Evolutionary conservation across 2,329 filamentous ascomycete species (phyloP).

Genomic region (Colletotrichum viniferum): DNA sequence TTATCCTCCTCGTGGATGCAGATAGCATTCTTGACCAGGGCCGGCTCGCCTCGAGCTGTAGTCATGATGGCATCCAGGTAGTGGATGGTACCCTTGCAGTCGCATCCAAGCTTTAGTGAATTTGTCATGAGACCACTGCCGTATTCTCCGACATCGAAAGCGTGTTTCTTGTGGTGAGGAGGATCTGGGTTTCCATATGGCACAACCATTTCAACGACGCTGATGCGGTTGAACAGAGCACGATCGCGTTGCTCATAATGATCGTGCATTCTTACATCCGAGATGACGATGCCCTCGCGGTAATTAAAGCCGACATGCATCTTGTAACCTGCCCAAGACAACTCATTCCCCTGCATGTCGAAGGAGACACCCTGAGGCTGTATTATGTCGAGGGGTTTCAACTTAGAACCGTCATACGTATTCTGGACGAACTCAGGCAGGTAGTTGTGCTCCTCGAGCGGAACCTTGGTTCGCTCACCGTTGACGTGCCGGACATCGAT

Average conservation of each 20-base stretch:
- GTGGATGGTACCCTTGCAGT: slow-evolving; percentile 77
- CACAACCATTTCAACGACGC: slow-evolving; percentile 1
- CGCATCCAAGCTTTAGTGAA: slow-evolving; percentile 63
- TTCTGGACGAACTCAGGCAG: slow-evolving; percentile 53
- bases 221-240: slow-evolving; percentile 4
- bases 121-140: slow-evolving; percentile 56
- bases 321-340: slow-evolving; percentile 63
- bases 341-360: slow-evolving; percentile 49
- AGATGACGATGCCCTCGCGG: slow-evolving; percentile 60
- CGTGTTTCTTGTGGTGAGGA: background rate
- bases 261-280: slow-evolving; percentile 49
- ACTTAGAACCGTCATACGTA: slow-evolving; percentile 54
- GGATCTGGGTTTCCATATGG: background rate
- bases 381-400: slow-evolving; percentile 74
- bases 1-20: slow-evolving; percentile 80
- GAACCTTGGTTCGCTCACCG: slow-evolving; percentile 37
- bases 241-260: background rate
- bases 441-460: slow-evolving; percentile 44
- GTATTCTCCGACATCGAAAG: slow-evolving; percentile 2
- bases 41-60: slow-evolving; percentile 69
- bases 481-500: slow-evolving; percentile 39
- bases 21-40: slow-evolving; percentile 76
- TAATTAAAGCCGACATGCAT: slow-evolving; percentile 53
- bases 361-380: slow-evolving; percentile 74
- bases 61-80: slow-evolving; percentile 57